phyloP scores from a whole-genome alignment of 805 yeast genomes.

The Teunomyces barrocoloradensis region DNA sequence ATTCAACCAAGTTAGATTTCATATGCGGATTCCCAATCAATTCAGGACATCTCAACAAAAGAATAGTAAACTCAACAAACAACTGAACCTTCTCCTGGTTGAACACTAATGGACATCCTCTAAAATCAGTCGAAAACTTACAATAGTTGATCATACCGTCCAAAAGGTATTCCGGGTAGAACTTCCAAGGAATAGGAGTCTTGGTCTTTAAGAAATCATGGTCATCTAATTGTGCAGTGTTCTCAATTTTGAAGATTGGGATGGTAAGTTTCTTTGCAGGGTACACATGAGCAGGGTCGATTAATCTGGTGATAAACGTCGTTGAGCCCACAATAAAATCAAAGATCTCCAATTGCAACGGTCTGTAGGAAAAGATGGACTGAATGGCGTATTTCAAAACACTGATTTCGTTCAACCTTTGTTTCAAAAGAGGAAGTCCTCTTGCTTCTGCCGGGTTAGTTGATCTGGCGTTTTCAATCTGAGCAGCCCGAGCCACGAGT shows the following conservation, averaged over 20 bases:
- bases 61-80: constrained; percentile 69
- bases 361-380: constrained; percentile 57
- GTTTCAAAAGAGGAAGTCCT: constrained; percentile 50
- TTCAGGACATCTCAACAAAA: constrained; percentile 80
- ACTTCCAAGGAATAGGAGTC: constrained; percentile 75
- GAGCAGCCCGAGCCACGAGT: constrained; percentile 47
- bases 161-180: constrained; percentile 78
- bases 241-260: constrained; percentile 54
- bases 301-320: constrained; percentile 64
- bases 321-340: constrained; percentile 78
- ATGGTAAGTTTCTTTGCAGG: constrained; percentile 53
- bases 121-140: constrained; percentile 55
- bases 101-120: constrained; percentile 54
- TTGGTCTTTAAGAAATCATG: constrained; percentile 64
- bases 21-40: constrained; percentile 89
- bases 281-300: constrained; percentile 68
- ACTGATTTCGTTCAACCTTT: constrained; percentile 33
- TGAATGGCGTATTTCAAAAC: constrained; percentile 57
- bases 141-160: constrained; percentile 80
- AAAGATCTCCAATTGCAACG: constrained; percentile 62
- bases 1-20: constrained; percentile 79
- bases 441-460: constrained; percentile 26
- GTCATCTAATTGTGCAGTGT: constrained; percentile 69
- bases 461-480: constrained; percentile 35
- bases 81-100: constrained; percentile 51